These are phyloP conservation scores for Hamiltosporidium magnivora DNA, from an alignment of 371 early-diverging fungal species.

Conservation along the genomic window DNA sequence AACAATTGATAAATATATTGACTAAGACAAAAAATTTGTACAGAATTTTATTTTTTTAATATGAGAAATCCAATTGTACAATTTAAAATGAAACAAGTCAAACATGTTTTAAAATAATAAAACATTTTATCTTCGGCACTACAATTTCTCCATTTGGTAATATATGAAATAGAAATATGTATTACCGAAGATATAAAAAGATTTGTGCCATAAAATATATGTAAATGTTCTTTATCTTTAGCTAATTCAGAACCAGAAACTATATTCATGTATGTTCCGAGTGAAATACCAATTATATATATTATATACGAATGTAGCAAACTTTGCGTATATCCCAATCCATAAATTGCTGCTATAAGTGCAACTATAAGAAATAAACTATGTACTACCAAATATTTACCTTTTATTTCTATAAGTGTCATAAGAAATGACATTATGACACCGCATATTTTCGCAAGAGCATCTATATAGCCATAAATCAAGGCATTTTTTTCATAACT, in stretches of 20 bases:
- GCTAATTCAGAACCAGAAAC: constrained; percentile 5
- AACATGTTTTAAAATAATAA: constrained; percentile 6
- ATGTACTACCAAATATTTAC: not conserved
- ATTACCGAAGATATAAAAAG: constrained; percentile 27
- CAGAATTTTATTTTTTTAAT: too few relatives aligned
- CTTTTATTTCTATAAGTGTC: not conserved
- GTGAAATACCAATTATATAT: constrained; percentile 11
- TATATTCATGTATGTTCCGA: constrained; percentile 1
- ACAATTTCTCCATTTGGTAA: constrained; percentile 2
- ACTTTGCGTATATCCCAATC: not conserved
- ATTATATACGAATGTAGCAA: constrained; percentile 23
- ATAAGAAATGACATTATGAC: constrained; percentile 9
- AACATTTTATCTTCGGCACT: constrained; percentile 9
- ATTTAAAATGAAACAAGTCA: not conserved
- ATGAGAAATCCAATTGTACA: not conserved
- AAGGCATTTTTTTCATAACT: constrained; percentile 17
- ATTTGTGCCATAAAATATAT: constrained; percentile 21
- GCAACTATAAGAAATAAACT: constrained; percentile 1
- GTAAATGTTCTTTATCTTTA: constrained; percentile 6
- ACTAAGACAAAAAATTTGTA: too few relatives aligned
- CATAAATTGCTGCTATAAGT: constrained; percentile 2
- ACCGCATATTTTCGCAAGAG: constrained; percentile 20
- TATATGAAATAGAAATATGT: constrained; percentile 24
- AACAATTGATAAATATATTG: too few relatives aligned
- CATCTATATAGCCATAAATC: constrained; percentile 35